Evolutionary conservation across 495 filamentous ascomycete genomes (phyloP).

Genomic region (Hypomontagnella monticulosa): DNA sequence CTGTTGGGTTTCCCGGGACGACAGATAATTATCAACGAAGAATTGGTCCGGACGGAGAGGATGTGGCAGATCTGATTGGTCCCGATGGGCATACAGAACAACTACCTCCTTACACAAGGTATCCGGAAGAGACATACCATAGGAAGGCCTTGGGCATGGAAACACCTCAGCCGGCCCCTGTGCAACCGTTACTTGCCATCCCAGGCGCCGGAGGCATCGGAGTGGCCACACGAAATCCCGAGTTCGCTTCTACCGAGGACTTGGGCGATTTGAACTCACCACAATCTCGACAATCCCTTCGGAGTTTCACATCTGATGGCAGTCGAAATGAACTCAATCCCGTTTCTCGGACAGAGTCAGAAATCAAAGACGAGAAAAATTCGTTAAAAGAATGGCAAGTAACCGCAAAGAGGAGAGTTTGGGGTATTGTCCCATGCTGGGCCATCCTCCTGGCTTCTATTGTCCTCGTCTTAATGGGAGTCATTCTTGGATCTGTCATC

Average conservation of each 20-base stretch:
- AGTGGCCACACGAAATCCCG: slow-evolving; percentile 63
- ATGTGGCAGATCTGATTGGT: slow-evolving; percentile 84
- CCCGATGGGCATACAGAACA: slow-evolving; percentile 91
- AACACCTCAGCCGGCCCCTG: slow-evolving; percentile 27
- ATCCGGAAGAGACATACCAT: slow-evolving; percentile 67
- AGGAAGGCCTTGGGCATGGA: slow-evolving; percentile 45
- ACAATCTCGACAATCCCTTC: slow-evolving; percentile 60
- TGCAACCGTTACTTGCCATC: slow-evolving; percentile 41
- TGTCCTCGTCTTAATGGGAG: slow-evolving; percentile 66
- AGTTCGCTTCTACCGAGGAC: slow-evolving; percentile 64
- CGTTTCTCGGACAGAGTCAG: slow-evolving; percentile 36
- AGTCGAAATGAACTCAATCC: slow-evolving; percentile 57
- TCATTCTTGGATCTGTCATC: slow-evolving; percentile 69
- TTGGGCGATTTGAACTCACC: slow-evolving; percentile 53
- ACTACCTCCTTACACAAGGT: slow-evolving; percentile 87
- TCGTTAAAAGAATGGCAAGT: slow-evolving; percentile 63
- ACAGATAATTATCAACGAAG: slow-evolving; percentile 72
- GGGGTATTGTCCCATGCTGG: slow-evolving; percentile 75
- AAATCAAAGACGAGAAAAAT: slow-evolving; percentile 53
- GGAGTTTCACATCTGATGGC: slow-evolving; percentile 58
- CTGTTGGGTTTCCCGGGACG: slow-evolving; percentile 78
- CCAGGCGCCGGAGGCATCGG: slow-evolving; percentile 63
- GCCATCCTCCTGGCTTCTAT: slow-evolving; percentile 65
- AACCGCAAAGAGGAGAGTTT: slow-evolving; percentile 66
- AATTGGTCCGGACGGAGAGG: slow-evolving; percentile 82